phyloP scores from a whole-genome alignment of 2,329 filamentous ascomycete genomes.

The Paraphoma sp. region DNA sequence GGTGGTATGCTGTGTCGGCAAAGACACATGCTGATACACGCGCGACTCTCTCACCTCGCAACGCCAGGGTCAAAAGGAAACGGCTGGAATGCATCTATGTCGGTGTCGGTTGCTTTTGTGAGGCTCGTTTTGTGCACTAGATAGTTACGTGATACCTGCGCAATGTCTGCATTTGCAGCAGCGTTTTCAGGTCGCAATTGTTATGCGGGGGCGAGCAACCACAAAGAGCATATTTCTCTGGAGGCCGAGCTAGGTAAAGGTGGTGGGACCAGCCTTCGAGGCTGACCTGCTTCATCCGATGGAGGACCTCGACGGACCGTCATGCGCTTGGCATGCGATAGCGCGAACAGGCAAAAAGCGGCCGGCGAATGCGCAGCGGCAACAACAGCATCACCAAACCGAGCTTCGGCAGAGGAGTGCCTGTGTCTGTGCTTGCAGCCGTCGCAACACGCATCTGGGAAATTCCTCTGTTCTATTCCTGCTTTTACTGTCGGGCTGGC shows the following conservation, averaged over 20 bases:
- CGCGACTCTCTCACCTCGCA: neutral
- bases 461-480: slow-evolving; percentile 15
- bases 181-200: slow-evolving; percentile 3
- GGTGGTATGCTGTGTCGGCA: slow-evolving; percentile 10
- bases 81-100: too few species aligned
- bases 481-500: slow-evolving; percentile 18
- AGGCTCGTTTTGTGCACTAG: slow-evolving; percentile 22
- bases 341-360: slow-evolving; percentile 33
- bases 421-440: slow-evolving; percentile 16
- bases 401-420: slow-evolving; percentile 26
- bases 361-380: slow-evolving; percentile 28
- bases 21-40: neutral
- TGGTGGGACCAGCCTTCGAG: slow-evolving; percentile 1
- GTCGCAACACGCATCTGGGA: slow-evolving; percentile 13
- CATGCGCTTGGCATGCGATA: slow-evolving; percentile 37
- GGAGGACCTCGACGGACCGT: slow-evolving; percentile 11
- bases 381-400: slow-evolving; percentile 36
- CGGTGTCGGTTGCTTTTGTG: too few species aligned
- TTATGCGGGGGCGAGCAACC: slow-evolving; percentile 1
- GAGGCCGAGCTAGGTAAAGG: slow-evolving; percentile 4
- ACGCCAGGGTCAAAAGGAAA: neutral
- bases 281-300: slow-evolving; percentile 6
- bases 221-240: slow-evolving; percentile 8
- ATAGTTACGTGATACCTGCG: slow-evolving; percentile 30
- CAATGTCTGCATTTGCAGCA: neutral